A percentile compares a stretch with the other conserved stretches of the same genome.
Evolutionary conservation across 345 rosid genomes (phyloP).

Genomic region (Carallia brachiata): DNA sequence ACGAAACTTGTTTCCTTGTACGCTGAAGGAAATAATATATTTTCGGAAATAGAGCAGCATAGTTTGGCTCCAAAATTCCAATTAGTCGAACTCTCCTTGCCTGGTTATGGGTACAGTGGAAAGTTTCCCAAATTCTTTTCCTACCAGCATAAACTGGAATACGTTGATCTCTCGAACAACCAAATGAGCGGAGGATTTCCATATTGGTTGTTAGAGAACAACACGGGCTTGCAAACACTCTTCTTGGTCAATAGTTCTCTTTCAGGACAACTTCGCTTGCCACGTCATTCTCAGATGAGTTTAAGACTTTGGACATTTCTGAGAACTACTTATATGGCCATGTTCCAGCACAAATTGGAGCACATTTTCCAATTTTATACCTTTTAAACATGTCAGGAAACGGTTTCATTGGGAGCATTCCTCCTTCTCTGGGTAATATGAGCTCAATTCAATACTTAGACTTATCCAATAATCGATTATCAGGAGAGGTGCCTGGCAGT

Average conservation of each 20-base stretch:
- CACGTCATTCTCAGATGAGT: background rate
- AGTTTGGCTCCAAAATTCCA: conserved; percentile 2
- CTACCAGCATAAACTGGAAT: conserved; percentile 6
- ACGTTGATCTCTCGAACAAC: background rate
- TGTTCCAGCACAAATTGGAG: conserved; percentile 18
- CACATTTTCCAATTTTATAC: background rate
- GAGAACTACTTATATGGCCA: background rate
- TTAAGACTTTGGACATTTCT: background rate
- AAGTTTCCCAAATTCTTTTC: conserved; percentile 16
- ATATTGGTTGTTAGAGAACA: conserved; percentile 32
- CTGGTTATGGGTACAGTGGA: background rate
- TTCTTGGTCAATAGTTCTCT: background rate
- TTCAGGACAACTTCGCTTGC: conserved; percentile 1
- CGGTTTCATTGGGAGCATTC: conserved; percentile 22
- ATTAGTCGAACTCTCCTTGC: background rate
- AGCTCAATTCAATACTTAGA: background rate
- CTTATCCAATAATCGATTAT: conserved; percentile 20
- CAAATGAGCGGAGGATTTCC: conserved; percentile 14
- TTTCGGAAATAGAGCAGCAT: background rate
- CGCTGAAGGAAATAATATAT: background rate
- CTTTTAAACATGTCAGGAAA: conserved; percentile 12
- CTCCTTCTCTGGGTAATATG: conserved; percentile 23
- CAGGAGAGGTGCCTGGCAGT: conserved; percentile 11
- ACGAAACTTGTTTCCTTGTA: background rate
- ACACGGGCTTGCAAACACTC: background rate